Evolutionary conservation across 805 yeast genomes (phyloP).

Genomic region (Debaryomyces hansenii): DNA sequence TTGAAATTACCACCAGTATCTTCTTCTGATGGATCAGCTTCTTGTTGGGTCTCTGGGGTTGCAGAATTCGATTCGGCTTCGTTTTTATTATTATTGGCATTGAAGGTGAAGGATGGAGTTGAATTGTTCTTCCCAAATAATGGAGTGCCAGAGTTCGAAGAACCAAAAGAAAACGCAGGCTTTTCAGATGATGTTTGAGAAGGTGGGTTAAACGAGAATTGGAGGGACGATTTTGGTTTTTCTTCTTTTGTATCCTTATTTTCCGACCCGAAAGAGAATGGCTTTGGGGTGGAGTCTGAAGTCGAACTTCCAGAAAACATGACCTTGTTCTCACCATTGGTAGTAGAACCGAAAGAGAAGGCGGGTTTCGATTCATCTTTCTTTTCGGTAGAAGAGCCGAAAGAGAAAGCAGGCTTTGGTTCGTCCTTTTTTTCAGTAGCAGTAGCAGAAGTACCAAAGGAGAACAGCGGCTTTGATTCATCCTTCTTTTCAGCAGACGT

Average conservation of each 20-base stretch:
- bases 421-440: constrained; percentile 8
- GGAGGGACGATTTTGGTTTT: constrained; percentile 15
- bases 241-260: constrained; percentile 5
- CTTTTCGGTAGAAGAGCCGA: constrained; percentile 11
- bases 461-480: constrained; percentile 17
- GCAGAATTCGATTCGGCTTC: constrained; percentile 24
- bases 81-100: constrained; percentile 19
- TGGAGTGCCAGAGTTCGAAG: neutral
- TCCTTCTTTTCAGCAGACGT: constrained; percentile 5
- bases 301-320: constrained; percentile 1
- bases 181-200: neutral
- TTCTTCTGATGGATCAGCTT: constrained; percentile 26
- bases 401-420: constrained; percentile 20
- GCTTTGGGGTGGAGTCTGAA: constrained; percentile 9
- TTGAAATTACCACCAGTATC: constrained; percentile 48
- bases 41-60: constrained; percentile 9
- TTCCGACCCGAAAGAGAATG: constrained; percentile 21
- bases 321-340: constrained; percentile 4
- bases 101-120: constrained; percentile 10
- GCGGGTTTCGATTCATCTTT: constrained; percentile 20
- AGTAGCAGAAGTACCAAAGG: constrained; percentile 14
- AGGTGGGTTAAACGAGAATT: constrained; percentile 24
- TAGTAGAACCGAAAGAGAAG: constrained; percentile 19
- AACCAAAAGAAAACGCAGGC: constrained; percentile 14
- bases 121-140: constrained; percentile 4